phyloP scores from a whole-genome alignment of 177 flowering plant genomes.

The Vitis hybrid region DNA sequence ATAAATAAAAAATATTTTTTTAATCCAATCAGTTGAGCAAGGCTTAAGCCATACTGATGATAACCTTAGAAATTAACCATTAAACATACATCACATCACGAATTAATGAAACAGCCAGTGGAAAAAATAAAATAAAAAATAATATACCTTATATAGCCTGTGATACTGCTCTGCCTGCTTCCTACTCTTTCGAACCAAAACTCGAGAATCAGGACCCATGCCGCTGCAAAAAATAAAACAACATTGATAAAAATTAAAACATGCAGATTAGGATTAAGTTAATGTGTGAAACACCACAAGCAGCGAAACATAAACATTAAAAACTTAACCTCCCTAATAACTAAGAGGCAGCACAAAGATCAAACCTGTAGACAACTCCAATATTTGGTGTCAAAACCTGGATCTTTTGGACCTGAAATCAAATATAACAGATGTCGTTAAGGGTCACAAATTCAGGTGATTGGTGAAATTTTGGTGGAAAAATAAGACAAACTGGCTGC shows the following conservation, averaged over 20 bases:
- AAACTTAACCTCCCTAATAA: background rate
- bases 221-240: slow-evolving; percentile 59
- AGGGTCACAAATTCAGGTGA: no score
- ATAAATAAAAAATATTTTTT: no score
- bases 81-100: no score
- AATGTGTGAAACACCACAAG: background rate
- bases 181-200: slow-evolving; percentile 94
- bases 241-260: background rate
- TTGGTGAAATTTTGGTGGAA: no score
- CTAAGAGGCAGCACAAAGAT: slow-evolving; percentile 1
- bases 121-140: background rate
- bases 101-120: background rate
- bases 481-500: no score
- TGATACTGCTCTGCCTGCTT: slow-evolving; percentile 94
- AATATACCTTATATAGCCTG: slow-evolving; percentile 71
- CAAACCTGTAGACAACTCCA: slow-evolving; percentile 98
- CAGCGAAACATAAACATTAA: background rate
- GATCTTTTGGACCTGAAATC: slow-evolving; percentile 84
- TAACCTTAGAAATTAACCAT: no score
- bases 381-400: slow-evolving; percentile 83
- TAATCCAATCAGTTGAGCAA: no score
- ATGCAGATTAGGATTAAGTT: background rate
- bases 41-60: no score
- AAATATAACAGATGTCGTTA: slow-evolving; percentile 14
- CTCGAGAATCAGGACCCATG: slow-evolving; percentile 98